A percentile compares a stretch with the other conserved stretches of the same genome.
Evolutionary conservation across 352 stramenopile species (phyloP).

Genomic region (Pelagophyceae sp.): DNA sequence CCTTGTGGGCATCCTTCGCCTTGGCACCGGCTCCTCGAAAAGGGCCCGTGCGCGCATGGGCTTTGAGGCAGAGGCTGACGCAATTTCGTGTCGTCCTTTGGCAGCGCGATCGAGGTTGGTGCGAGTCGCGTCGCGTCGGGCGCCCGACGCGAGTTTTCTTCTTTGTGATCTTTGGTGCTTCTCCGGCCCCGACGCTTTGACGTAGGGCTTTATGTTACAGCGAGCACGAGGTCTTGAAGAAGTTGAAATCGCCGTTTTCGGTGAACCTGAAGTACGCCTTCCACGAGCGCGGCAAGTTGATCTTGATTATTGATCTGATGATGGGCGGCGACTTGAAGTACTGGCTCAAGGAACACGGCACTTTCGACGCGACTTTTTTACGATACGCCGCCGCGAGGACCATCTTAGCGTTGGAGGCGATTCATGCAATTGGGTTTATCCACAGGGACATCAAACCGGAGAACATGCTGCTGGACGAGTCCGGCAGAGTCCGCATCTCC

Average conservation of each 20-base stretch:
- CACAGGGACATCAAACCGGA: slow-evolving; percentile 79
- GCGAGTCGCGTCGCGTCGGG: too few species aligned
- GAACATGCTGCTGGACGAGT: slow-evolving; percentile 79
- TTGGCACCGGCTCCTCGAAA: too few species aligned
- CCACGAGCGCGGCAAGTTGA: slow-evolving; percentile 66
- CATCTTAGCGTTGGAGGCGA: slow-evolving; percentile 63
- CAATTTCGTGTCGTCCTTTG: too few species aligned
- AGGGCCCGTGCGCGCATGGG: too few species aligned
- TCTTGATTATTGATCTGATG: slow-evolving; percentile 80
- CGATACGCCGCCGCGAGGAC: slow-evolving; percentile 72
- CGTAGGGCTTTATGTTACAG: slow-evolving; percentile 54
- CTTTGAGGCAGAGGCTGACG: too few species aligned
- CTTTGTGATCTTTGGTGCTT: too few species aligned
- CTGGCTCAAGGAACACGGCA: slow-evolving; percentile 53
- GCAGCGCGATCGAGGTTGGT: too few species aligned
- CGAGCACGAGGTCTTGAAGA: slow-evolving; percentile 61
- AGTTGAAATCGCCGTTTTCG: slow-evolving; percentile 68
- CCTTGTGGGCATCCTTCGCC: too few species aligned
- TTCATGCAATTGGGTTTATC: slow-evolving; percentile 62
- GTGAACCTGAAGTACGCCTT: slow-evolving; percentile 83
- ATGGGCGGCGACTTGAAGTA: slow-evolving; percentile 67
- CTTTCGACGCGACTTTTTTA: slow-evolving; percentile 60
- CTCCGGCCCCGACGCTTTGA: too few species aligned
- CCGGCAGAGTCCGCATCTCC: slow-evolving; percentile 70
- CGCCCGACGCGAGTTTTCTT: too few species aligned